Base-by-base conservation (phyloP, 495 filamentous ascomycete genomes). In the Antarctomyces pellizariae region DNA sequence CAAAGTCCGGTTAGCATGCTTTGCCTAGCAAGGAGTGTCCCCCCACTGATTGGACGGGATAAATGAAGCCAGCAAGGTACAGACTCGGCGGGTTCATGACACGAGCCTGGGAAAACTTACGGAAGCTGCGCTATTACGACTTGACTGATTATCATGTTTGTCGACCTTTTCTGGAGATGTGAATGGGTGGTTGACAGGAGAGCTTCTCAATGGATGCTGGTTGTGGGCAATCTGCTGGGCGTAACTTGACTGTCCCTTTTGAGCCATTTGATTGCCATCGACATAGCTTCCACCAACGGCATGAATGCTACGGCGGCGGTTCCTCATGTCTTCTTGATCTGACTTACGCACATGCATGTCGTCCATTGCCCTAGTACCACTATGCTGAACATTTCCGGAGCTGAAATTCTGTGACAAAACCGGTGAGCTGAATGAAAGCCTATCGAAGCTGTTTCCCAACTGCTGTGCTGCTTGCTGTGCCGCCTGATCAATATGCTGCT, bases 221-320 rank as follows among this genome's bases (percentile, higher is more conserved):
- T 39, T 29, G 16, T 42, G 30, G 30, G 46, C 42, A 25, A 40
- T 37, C 30, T 33, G 33, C 16, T 39, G 18, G 34, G 29, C 10
- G 28, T 28, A 13, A 16, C 29, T 16, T 13, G 21, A 34, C 11
- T 10, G 24, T 18, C 30, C 9, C n/a, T 21, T 15, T 29, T 34
- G 35, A 15, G 30, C 33, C 13, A 21, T n/a, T 29, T 39, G 35
- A 9, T 29, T 24, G 16, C 37, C 34, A 33, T 43, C 39, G 13
- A 32, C 40, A 33, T 31, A 35, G 31, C 29, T 43, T 38, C 67
- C 64, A 50, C 86, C 78, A 39, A 90, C 61, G 25, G 64, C 75
- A 30, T 76, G 75, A 55, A 82, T 62, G 44, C 82, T 92, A 29
- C 80, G 63, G 39, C 82, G 64, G 34, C 82, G 58, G 50, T 80